Evolutionary conservation across 2,329 filamentous ascomycete species (phyloP).

Genomic region (Didymella keratinophila): DNA sequence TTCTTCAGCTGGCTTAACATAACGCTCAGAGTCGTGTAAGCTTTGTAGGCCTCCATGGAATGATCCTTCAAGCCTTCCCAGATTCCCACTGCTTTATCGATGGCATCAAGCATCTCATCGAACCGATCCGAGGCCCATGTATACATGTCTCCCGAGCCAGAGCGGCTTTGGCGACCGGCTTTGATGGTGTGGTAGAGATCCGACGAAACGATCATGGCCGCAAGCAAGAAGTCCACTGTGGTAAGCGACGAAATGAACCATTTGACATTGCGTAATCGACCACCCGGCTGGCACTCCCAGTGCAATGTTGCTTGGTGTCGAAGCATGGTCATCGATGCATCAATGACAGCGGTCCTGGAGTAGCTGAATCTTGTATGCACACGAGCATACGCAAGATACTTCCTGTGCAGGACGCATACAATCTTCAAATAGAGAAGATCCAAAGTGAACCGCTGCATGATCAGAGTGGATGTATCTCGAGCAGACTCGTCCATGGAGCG

Average conservation of each 20-base stretch:
- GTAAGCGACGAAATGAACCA: constrained; percentile 83
- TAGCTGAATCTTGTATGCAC: constrained; percentile 83
- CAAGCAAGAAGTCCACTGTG: constrained; percentile 84
- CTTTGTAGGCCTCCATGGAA: constrained; percentile 91
- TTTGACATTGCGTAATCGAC: constrained; percentile 74
- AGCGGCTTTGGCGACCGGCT: constrained; percentile 50
- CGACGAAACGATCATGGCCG: constrained; percentile 82
- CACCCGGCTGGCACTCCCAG: constrained; percentile 74
- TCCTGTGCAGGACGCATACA: constrained; percentile 86
- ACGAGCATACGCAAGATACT: constrained; percentile 77
- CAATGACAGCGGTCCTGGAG: constrained; percentile 83
- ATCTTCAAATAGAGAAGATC: constrained; percentile 89
- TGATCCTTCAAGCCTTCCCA: constrained; percentile 80
- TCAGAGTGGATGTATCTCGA: constrained; percentile 70
- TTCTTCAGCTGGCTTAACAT: constrained; percentile 81
- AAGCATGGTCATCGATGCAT: constrained; percentile 84
- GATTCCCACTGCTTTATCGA: constrained; percentile 77
- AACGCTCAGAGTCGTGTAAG: constrained; percentile 78
- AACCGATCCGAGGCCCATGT: constrained; percentile 60
- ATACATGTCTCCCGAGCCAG: constrained; percentile 48
- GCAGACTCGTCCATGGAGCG: constrained; percentile 76
- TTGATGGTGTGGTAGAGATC: constrained; percentile 77
- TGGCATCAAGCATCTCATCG: constrained; percentile 76
- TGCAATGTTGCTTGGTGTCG: constrained; percentile 78
- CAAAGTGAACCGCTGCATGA: constrained; percentile 84